Percentiles rank a stretch among this genome's conserved stretches.
These are phyloP conservation scores for Coemansia erecta DNA, from an alignment of 192 early-diverging fungal species.

Conservation along the genomic window DNA sequence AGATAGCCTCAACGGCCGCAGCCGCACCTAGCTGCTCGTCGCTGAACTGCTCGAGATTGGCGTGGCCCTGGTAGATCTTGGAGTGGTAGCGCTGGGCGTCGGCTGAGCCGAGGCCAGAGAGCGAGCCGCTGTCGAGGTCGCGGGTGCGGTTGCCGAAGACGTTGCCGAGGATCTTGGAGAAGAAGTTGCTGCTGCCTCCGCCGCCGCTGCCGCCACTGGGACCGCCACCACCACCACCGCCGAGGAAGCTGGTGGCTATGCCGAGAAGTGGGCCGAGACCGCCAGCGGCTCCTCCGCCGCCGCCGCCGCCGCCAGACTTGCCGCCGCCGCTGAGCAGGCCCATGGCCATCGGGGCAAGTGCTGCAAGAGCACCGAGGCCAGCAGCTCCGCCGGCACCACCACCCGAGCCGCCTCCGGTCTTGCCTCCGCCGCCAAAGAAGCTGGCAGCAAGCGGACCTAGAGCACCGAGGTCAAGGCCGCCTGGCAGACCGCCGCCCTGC, in stretches of 20 bases:
- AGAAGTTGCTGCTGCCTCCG: constrained; percentile 30
- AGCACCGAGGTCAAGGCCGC: constrained; percentile 38
- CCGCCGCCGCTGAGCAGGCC: constrained; percentile 29
- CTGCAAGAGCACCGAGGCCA: constrained; percentile 41
- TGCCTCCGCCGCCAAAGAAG: constrained; percentile 27
- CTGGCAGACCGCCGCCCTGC: constrained; percentile 16
- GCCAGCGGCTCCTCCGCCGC: constrained; percentile 23
- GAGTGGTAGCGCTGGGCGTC: constrained; percentile 24
- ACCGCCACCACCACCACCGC: constrained; percentile 12
- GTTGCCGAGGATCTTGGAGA: constrained; percentile 46
- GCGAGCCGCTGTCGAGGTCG: constrained; percentile 27
- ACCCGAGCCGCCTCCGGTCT: constrained; percentile 1
- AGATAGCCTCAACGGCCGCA: constrained; percentile 36
- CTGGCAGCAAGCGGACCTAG: constrained; percentile 34
- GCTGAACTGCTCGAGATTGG: constrained; percentile 1
- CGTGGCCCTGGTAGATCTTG: constrained; percentile 26
- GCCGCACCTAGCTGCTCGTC: constrained; percentile 49
- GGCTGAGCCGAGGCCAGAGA: constrained; percentile 14
- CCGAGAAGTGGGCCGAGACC: constrained; percentile 38
- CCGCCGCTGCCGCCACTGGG: constrained; percentile 12
- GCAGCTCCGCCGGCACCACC: constrained; percentile 24
- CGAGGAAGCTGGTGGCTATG: constrained; percentile 47
- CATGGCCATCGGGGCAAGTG: constrained; percentile 42
- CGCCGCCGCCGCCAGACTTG: constrained; percentile 11
- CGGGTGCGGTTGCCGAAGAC: constrained; percentile 45